A percentile compares a stretch with the other conserved stretches of the same genome.
Evolutionary conservation across 352 stramenopile species (phyloP).

Genomic region (Aphanomyces astaci): DNA sequence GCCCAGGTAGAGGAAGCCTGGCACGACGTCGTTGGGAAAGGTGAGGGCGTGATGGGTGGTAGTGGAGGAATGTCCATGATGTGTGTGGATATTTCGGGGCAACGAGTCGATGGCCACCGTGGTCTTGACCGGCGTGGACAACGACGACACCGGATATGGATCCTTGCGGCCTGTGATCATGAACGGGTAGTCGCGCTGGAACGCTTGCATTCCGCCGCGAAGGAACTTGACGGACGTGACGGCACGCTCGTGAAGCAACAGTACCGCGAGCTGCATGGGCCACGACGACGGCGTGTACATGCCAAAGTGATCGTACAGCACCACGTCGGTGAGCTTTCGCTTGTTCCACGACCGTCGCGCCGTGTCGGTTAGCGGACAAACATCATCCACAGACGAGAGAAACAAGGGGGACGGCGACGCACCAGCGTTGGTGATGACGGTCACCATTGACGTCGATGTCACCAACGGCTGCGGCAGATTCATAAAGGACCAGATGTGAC

Average conservation of each 20-base stretch:
- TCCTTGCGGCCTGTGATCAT: constrained; percentile 37
- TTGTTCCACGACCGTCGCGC: constrained; percentile 16
- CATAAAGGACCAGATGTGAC: constrained; percentile 1
- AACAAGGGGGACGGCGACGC: no score
- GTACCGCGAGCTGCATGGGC: constrained; percentile 33
- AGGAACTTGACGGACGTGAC: constrained; percentile 43
- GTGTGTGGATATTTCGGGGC: not conserved
- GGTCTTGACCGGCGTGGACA: constrained; percentile 26
- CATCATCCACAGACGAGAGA: not conserved
- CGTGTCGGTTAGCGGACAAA: not conserved
- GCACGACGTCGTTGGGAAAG: constrained; percentile 66
- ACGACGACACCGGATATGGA: constrained; percentile 25
- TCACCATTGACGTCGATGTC: not conserved
- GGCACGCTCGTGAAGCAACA: constrained; percentile 40
- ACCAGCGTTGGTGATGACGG: no score
- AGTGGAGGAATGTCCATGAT: no score
- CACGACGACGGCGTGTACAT: constrained; percentile 31
- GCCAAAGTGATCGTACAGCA: constrained; percentile 40
- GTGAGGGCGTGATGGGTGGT: no score
- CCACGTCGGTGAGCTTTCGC: constrained; percentile 42
- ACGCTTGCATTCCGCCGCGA: constrained; percentile 33
- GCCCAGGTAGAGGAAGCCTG: constrained; percentile 55
- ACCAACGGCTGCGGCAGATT: not conserved
- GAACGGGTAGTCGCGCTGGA: constrained; percentile 53
- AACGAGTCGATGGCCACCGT: not conserved